Evolutionary conservation across 768 basidiomycete species (phyloP), one percentile per base, ranked within the genome.

Genomic region (Panus rudis): DNA sequence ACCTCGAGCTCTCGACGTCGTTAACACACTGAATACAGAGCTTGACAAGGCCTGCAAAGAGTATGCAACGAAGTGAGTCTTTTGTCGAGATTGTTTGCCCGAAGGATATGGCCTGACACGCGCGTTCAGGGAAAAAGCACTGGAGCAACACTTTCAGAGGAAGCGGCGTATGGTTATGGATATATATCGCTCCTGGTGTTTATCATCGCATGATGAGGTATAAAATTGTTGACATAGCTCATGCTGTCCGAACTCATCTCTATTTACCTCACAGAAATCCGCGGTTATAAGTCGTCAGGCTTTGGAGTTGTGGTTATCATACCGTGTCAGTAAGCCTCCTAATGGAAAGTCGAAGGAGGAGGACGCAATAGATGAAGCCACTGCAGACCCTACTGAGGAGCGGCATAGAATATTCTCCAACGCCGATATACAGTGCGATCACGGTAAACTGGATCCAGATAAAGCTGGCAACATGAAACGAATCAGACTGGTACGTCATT

Each of bases 391-490:
- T 28, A 10, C 31, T 38, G 31, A 30, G 19, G 10, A 2, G 25
- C 21, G 4, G 10, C 30, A 4, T 12, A 17, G 8, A 14, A 22
- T 20, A 12, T 48, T 61, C 13, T 48, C 59, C 14, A 66, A 70
- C 30, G 50, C 63, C 6, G 73, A 76, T 24, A 72, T 89, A 19
- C 42, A 76, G 6, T 92, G 89, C 49, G 51, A 51, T 16, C 89
- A 92, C 57, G 72, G 71, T 4, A 58, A 52, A 17, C 66, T 89
- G 27, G 72, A 87, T 60, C 86, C 86, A 10, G 52, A 51, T 19
- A 80, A 76, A 56, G 71, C 73, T 3, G 52, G 55, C 33, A 63
- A 73, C 48, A 82, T 91, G 77, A 91, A 89, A 55, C 72, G 80
- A 38, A 71, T 92, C 31, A 71, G 65, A 20, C 59, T 65, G 55